These are phyloP conservation scores for Kalanchoe fedtschenkoi DNA, from an alignment of 164 flowering plant genomes.

Conservation along the genomic window DNA sequence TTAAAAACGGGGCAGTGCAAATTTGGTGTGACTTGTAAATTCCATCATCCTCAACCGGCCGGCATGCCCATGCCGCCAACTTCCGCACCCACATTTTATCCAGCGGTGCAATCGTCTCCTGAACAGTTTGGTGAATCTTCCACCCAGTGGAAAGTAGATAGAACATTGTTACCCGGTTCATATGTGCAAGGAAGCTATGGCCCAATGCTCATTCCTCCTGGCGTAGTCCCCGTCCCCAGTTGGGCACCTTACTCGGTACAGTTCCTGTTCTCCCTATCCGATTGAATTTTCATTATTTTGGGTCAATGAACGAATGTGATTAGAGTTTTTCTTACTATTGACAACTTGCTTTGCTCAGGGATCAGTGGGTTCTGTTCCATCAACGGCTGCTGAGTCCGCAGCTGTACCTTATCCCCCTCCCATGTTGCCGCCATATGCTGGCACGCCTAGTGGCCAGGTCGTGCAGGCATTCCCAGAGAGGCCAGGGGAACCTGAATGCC, in stretches of 20 bases:
- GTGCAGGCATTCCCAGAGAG: constrained; percentile 36
- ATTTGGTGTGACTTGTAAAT: constrained; percentile 43
- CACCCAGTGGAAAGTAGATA: constrained; percentile 29
- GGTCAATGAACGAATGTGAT: background rate
- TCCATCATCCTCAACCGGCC: constrained; percentile 43
- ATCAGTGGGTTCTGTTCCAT: constrained; percentile 22
- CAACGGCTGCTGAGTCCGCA: constrained; percentile 11
- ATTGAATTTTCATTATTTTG: background rate
- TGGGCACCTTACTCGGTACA: constrained; percentile 40
- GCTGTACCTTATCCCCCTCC: constrained; percentile 19
- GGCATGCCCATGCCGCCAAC: constrained; percentile 24
- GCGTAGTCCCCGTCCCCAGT: constrained; percentile 30
- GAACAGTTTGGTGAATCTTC: constrained; percentile 30
- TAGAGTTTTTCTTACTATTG: background rate
- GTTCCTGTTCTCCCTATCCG: background rate
- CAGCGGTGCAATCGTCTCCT: constrained; percentile 38
- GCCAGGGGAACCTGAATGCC: constrained; percentile 41
- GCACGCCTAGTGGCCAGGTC: constrained; percentile 19
- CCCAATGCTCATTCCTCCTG: constrained; percentile 30
- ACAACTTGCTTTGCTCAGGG: constrained; percentile 11
- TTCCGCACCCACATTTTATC: constrained; percentile 44
- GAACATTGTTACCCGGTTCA: constrained; percentile 35
- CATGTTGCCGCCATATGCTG: constrained; percentile 15
- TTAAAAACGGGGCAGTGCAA: constrained; percentile 47
- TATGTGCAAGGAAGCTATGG: constrained; percentile 40